Base-by-base conservation (phyloP, 23 red algal species). In the Agarophyton chilense region DNA sequence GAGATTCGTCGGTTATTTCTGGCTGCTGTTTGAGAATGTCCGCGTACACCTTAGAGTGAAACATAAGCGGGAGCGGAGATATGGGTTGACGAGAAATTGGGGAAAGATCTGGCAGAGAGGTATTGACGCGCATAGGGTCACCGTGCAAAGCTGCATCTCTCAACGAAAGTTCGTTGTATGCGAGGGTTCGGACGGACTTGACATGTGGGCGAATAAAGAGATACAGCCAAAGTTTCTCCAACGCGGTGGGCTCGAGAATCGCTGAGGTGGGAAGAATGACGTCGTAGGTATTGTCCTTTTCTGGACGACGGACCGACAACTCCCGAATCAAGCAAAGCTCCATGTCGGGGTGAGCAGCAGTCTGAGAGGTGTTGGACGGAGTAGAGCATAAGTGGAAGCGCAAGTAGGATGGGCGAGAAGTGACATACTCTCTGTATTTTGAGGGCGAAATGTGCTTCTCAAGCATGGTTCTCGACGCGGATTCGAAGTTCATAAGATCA, bases 151-250 rank as follows among this genome's bases (percentile, higher is more conserved):
- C 58, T 28, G 81, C 62, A 17, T 67, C 58, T 21, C 64, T 45
- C 18, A 85, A 18, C 38, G 51, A 61, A 1, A 22, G 29, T 36
- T 67, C 61, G 10, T 67, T 36, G 64, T 72, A 85, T 9, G 57
- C 21, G 34, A 85, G 29, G 19, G 81, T 58, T 17, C 81, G 62
- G 14, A 68, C 61, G 11, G 81, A 45, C 25, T 52, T 72, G 64
- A 85, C 81, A 34, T 61, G 33, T 0, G 63, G 64, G 13, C 71
- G 83, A 29, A 88, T 24, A 19, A 88, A 44, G 50, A 88, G 67
- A 36, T 42, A 75, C 34, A 88, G 26, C 83, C 83, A 88, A 6
- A 88, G 39, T 49, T 52, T 77, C 67, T 88, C 83, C 31, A 88
- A 43, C 19, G 83, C 83, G 7, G 83, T 88, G n/a, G 65, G 47